Evolutionary conservation across 1,284 basidiomycete species (phyloP), one percentile per base, ranked within the genome.

Genomic region (Xanthoconium separans): DNA sequence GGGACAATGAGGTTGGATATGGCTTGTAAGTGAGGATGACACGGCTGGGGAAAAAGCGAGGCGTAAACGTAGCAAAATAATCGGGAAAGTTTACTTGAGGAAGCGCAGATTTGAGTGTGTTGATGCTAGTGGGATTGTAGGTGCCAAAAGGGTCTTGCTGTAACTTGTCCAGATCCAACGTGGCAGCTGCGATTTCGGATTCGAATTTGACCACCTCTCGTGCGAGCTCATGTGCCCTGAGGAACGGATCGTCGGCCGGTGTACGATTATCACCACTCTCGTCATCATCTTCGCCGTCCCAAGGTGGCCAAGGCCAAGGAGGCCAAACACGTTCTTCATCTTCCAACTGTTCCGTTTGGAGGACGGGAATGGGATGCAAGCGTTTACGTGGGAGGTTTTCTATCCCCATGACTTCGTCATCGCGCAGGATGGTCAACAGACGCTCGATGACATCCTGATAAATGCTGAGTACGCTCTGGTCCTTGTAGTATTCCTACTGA

Each of bases 301-400:
- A 85, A 20, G 86, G 85, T 63, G 92, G 92, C 91, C 91, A 94
- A 3, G 92, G 92, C 87, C 89, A 91, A 47, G 89, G 87, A 46
- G 89, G 89, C 87, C 86, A 91, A 29, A 80, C 73, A 53, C 74
- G 75, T 34, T 87, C 74, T 18, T 82, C 76, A 13, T 83, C 79
- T 52, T 84, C 80, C n/a, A 63, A 16, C 30, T 68, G 64, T 65
- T 85, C 56, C 31, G 57, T 57, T 51, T 64, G 64, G 9, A 39
- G n/a, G 10, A 39, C 37, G 11, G 62, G 44, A 53, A 60, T 18
- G 15, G 70, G 51, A n/a, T 54, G 54, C 37, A 62, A 46, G 24
- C 50, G 58, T 41, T 58, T 55, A 20, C 51, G 55, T 20, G 39
- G 33, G 9, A 8, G 51, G 47, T n/a, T 50, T 44, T 24, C 53